Evolutionary conservation across 225 moss, liverwort and hornwort genomes (phyloP).

Genomic region (Neckera pumila): DNA sequence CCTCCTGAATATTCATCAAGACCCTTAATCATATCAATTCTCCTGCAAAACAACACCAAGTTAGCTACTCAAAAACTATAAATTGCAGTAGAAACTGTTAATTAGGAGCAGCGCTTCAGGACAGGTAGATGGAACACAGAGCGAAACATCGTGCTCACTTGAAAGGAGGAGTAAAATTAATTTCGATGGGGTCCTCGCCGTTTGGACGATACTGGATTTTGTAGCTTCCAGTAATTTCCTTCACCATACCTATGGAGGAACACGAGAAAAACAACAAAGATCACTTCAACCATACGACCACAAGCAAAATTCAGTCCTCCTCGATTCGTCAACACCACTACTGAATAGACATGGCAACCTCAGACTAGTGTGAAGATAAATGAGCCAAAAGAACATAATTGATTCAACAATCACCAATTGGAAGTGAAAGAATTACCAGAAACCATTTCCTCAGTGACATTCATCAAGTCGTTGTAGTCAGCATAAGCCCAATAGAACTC

Average conservation of each 20-base stretch:
- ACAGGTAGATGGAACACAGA: not conserved
- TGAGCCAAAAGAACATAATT: not conserved
- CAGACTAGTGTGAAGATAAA: not conserved
- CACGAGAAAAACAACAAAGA: not conserved
- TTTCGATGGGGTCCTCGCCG: slow-evolving; percentile 66
- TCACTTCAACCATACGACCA: not conserved
- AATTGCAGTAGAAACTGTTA: not conserved
- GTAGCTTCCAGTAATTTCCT: slow-evolving; percentile 69
- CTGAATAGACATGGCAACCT: not conserved
- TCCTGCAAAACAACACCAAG: slow-evolving; percentile 27
- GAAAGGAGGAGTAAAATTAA: slow-evolving; percentile 91
- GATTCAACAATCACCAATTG: not conserved
- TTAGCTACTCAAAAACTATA: not conserved
- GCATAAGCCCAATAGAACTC: slow-evolving; percentile 99
- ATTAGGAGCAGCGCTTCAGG: not conserved
- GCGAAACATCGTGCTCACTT: slow-evolving; percentile 18
- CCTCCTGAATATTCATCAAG: slow-evolving; percentile 50
- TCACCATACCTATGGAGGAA: slow-evolving; percentile 59
- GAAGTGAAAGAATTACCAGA: slow-evolving; percentile 39
- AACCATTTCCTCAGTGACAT: slow-evolving; percentile 70
- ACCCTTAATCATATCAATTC: slow-evolving; percentile 88
- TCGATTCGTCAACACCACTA: not conserved
- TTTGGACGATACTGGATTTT: slow-evolving; percentile 76
- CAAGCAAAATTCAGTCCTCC: not conserved
- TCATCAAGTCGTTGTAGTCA: slow-evolving; percentile 87